These are phyloP conservation scores for Berberis vulgaris DNA, from an alignment of 164 flowering plant species.

Conservation along the genomic window DNA sequence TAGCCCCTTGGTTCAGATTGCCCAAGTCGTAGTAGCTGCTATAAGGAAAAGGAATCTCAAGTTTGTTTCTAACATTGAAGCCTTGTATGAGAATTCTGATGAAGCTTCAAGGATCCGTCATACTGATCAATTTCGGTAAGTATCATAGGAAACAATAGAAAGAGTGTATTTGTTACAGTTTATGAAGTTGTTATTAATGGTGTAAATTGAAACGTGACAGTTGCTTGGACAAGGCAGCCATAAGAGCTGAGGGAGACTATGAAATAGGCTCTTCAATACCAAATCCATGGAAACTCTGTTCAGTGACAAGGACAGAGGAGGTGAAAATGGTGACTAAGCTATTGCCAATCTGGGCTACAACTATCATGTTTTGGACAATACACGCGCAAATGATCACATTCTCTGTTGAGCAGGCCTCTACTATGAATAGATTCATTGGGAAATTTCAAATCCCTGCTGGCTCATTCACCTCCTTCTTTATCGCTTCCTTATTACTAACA, in stretches of 20 bases:
- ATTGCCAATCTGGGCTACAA: conserved; percentile 78
- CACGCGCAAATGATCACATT: conserved; percentile 90
- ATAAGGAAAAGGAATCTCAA: conserved; percentile 36
- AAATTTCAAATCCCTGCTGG: conserved; percentile 81
- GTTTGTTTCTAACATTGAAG: conserved; percentile 21
- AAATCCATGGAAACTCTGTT: conserved; percentile 68
- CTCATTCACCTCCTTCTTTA: conserved; percentile 86
- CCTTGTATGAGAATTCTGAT: conserved; percentile 37
- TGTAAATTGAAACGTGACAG: background rate
- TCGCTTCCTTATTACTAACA: conserved; percentile 61
- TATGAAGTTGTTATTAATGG: too few relatives aligned
- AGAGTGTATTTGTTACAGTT: too few relatives aligned
- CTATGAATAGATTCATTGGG: conserved; percentile 61
- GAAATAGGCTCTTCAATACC: conserved; percentile 18
- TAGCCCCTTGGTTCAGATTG: conserved; percentile 59
- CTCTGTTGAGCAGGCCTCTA: conserved; percentile 78
- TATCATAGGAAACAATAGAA: background rate
- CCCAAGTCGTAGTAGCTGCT: conserved; percentile 55
- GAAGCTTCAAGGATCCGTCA: conserved; percentile 34
- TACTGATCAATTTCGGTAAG: conserved; percentile 53
- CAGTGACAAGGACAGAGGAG: conserved; percentile 66
- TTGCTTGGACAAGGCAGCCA: conserved; percentile 69
- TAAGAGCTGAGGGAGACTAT: conserved; percentile 42
- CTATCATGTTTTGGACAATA: conserved; percentile 78
- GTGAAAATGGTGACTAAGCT: conserved; percentile 62